Base-by-base conservation (phyloP, 163 green algal species). In the Picocystis sp. region DNA sequence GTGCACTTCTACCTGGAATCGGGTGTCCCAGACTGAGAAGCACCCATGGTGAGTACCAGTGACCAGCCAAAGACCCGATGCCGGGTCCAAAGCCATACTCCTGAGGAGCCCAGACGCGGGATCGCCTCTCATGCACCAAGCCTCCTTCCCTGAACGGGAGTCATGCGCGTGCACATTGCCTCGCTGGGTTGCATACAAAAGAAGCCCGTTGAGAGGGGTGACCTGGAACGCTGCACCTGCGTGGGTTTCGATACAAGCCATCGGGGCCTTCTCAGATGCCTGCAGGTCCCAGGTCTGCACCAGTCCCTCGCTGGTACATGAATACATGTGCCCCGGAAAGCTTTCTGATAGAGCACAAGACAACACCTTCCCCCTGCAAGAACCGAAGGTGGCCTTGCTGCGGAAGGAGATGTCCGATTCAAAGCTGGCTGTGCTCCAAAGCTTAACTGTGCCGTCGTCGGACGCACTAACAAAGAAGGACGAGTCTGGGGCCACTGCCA, bases 201-300 rank as follows among this genome's bases (percentile, higher is more conserved):
- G 45, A 34, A 86, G 53, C 24, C 63, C 35, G n/a, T 24, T 42
- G 21, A 29, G 22, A 10, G 24, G 42, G 2, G 34, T 9, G 54
- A 93, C 54, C 22, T 74, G 54, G 47, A 89, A 64, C 3, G 86
- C 63, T 1, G 71, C 56, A 11, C 81, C 77, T 41, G 70, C 58
- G 11, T 47, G 55, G 0, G 57, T 38, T 38, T 8, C 8, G 29
- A 38, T 8, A 38, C 29, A 38, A 5, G 5, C 29, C 5, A 38
- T 8, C 29, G 29, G 29, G 5, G 29, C 29, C 29, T 38, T 8
- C 29, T 5, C 8, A 8, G 29, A 38, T 38, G 29, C 8, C 63
- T 93, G 80, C 34, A 91, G 79, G 0, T 78, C 57, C 83, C 82
- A 93, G 55, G 89, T 64, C 47, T 91, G 83, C 23, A 93, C 52